Evolutionary conservation across 2,329 filamentous ascomycete species (phyloP), one percentile per base, ranked within the genome.

Genomic region (Verticillium alfalfae): DNA sequence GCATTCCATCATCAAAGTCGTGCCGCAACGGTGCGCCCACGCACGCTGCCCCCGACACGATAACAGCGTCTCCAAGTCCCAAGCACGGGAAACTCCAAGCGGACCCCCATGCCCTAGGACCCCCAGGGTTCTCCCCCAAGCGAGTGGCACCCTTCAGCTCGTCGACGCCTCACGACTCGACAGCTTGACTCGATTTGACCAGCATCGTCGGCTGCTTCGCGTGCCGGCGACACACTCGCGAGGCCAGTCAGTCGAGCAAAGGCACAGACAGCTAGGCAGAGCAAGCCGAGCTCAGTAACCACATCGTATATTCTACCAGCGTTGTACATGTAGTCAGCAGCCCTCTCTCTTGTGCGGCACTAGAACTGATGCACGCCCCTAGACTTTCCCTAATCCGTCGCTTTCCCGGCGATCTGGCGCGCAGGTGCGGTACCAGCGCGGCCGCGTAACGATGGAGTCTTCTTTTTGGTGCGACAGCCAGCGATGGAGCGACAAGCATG

Each of bases 391-490:
- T 52, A 52, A 22, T 52, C 45, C 45, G 45, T 52, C 45, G 18
- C 45, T 22, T 52, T 22, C 8, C 45, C 45, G 45, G 26, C 45
- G 45, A 52, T 52, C 45, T 52, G 45, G 45, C 54, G 34, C 54
- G 54, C 54, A 34, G 26, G 31, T 57, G 55, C 55, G 31, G 55
- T 37, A n/a, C 55, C 37, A 58, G 57, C 34, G 57, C 38, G 31
- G 22, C 37, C 26, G 57, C 57, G 45, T 58, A 38, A 41, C 57
- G 26, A 31, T 49, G 38, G 39, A 58, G 26, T 26, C 18, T 34
- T 13, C 26, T 26, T 37, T 34, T 41, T 58, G 57, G 57, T 58
- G 57, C 57, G 57, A 58, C 57, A 41, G 15, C 57, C 57, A 58
- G 31, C 57, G 38, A 45, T 18, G 37, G 34, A 57, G 55, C 55